phyloP scores from a whole-genome alignment of 2,329 filamentous ascomycete species.

The Fusarium cicatricum region DNA sequence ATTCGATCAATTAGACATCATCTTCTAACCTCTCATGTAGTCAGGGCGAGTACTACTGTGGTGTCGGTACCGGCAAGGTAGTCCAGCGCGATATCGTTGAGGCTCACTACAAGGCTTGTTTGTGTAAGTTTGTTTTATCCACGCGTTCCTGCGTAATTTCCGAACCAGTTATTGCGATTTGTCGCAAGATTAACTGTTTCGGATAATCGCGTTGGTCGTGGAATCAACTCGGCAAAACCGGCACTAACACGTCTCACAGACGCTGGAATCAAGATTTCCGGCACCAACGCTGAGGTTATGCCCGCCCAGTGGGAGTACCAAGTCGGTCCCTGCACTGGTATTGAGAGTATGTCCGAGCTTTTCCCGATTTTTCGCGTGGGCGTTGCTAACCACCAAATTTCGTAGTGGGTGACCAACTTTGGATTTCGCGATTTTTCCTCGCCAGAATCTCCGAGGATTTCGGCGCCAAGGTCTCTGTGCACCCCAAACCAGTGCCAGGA shows the following conservation, averaged over 20 bases:
- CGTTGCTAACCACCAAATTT: slow-evolving; percentile 38
- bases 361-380: not conserved
- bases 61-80: slow-evolving; percentile 96
- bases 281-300: slow-evolving; percentile 99
- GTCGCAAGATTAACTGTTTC: no score
- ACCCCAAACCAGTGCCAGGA: slow-evolving; percentile 94
- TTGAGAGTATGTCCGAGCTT: slow-evolving; percentile 69
- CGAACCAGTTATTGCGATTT: no score
- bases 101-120: slow-evolving; percentile 66
- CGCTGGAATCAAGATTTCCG: slow-evolving; percentile 90
- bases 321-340: slow-evolving; percentile 88
- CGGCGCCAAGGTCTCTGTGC: slow-evolving; percentile 92
- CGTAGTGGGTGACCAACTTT: slow-evolving; percentile 92
- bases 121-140: slow-evolving; percentile 60
- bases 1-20: no score
- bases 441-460: slow-evolving; percentile 95
- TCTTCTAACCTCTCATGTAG: slow-evolving; percentile 36
- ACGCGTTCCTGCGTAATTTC: no score
- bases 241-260: slow-evolving; percentile 47
- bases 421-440: slow-evolving; percentile 84
- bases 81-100: slow-evolving; percentile 98
- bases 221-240: not conserved
- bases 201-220: no score
- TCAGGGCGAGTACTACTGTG: slow-evolving; percentile 68
- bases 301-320: slow-evolving; percentile 98